These are phyloP conservation scores for Xylariaceae sp. DNA, from an alignment of 2,329 filamentous ascomycete species.

Conservation along the genomic window DNA sequence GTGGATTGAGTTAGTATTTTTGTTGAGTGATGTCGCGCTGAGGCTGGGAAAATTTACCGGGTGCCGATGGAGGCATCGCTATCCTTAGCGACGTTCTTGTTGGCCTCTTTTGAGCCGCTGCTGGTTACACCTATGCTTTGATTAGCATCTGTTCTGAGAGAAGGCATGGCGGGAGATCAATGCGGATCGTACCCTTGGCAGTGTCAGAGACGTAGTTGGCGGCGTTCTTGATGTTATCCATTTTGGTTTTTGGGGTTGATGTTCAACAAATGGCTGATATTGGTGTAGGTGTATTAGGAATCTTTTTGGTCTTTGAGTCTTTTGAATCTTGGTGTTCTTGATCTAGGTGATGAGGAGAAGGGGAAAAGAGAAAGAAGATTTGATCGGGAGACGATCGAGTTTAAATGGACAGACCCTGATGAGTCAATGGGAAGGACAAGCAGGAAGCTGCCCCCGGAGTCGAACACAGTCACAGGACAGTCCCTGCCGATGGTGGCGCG, in stretches of 20 bases:
- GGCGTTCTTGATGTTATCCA: slow-evolving; percentile 54
- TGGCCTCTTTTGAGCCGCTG: slow-evolving; percentile 60
- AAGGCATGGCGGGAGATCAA: neutral
- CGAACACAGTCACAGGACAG: neutral
- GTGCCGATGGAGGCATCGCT: slow-evolving; percentile 45
- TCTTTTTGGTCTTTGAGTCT: neutral
- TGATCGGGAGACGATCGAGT: slow-evolving; percentile 8
- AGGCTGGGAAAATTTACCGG: slow-evolving; percentile 39
- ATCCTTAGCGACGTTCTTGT: slow-evolving; percentile 65
- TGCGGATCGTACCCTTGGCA: slow-evolving; percentile 44
- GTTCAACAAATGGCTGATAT: neutral
- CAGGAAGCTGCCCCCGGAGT: neutral
- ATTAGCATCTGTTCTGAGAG: slow-evolving; percentile 7
- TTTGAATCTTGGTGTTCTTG: neutral
- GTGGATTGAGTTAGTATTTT: slow-evolving; percentile 25
- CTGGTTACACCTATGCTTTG: slow-evolving; percentile 34
- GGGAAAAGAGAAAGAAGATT: neutral
- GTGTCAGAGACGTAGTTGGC: slow-evolving; percentile 65
- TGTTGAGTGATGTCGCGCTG: neutral
- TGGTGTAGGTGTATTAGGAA: slow-evolving; percentile 16
- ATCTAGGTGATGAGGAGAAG: neutral
- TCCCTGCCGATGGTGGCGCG: neutral
- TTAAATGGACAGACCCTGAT: neutral
- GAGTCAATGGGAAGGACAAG: neutral
- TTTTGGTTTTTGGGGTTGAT: slow-evolving; percentile 31